Evolutionary conservation across 2,329 filamentous ascomycete genomes (phyloP).

Genomic region (Fusarium nurragi): DNA sequence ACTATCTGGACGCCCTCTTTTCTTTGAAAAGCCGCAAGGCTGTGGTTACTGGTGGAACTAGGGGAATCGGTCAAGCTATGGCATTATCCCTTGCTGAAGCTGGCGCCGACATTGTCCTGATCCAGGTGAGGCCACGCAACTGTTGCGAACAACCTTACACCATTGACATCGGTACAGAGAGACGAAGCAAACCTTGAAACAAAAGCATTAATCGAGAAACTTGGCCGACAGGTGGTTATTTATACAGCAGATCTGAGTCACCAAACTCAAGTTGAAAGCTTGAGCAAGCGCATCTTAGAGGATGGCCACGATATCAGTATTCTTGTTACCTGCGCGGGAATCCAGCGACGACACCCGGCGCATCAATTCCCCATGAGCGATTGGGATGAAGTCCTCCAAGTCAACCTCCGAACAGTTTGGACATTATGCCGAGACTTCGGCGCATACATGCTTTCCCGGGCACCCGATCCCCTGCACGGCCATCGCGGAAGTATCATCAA

Average conservation of each 20-base stretch:
- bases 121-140: constrained; percentile 55
- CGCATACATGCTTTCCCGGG: constrained; percentile 75
- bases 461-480: constrained; percentile 55
- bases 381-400: constrained; percentile 80
- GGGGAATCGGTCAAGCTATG: constrained; percentile 66
- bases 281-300: constrained; percentile 64
- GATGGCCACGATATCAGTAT: constrained; percentile 75
- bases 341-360: constrained; percentile 80
- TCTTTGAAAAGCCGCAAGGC: constrained; percentile 65
- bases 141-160: neutral
- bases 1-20: constrained; percentile 50
- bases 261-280: constrained; percentile 66
- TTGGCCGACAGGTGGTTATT: constrained; percentile 72
- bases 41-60: constrained; percentile 64
- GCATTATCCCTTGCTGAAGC: constrained; percentile 68
- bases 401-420: constrained; percentile 86
- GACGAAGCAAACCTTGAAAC: constrained; percentile 59
- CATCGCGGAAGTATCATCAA: constrained; percentile 82
- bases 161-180: constrained; percentile 42
- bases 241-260: constrained; percentile 76
- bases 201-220: constrained; percentile 66
- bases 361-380: constrained; percentile 79
- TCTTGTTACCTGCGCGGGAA: constrained; percentile 85
- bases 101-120: constrained; percentile 65
- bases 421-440: constrained; percentile 79